A percentile compares a stretch with the other conserved stretches of the same genome.
These are phyloP conservation scores for Colletotrichum sp. DNA, from an alignment of 2,329 filamentous ascomycete species.

Conservation along the genomic window DNA sequence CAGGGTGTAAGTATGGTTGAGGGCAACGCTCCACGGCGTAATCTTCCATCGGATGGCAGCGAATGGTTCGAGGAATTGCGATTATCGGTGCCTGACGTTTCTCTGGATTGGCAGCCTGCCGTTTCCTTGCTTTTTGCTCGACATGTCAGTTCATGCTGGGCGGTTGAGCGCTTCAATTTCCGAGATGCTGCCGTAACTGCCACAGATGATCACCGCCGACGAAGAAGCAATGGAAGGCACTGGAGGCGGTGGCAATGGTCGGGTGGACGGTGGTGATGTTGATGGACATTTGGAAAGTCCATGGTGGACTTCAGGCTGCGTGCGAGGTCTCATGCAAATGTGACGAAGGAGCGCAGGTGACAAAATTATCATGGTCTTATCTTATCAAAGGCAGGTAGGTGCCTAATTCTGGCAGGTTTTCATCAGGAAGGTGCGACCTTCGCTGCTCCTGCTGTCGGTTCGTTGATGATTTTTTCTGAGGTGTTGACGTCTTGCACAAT, in stretches of 20 bases:
- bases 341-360: neutral
- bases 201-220: neutral
- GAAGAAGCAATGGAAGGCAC: neutral
- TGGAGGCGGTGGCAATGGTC: neutral
- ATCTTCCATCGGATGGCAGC: neutral
- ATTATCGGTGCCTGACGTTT: neutral
- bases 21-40: slow-evolving; percentile 3
- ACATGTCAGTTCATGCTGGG: neutral
- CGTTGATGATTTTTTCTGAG: neutral
- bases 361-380: neutral
- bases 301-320: neutral
- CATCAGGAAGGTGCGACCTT: neutral
- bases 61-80: neutral
- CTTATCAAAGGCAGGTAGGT: neutral
- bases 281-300: neutral
- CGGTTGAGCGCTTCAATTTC: neutral
- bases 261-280: neutral
- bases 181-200: neutral
- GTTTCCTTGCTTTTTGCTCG: slow-evolving; percentile 2
- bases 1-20: slow-evolving; percentile 4
- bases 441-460: neutral
- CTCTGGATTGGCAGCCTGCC: neutral
- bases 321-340: neutral
- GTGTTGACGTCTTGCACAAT: neutral
- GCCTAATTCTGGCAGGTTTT: neutral